Base-by-base conservation (phyloP, 2,329 filamentous ascomycete species). In the Hymenoscyphus occultus region DNA sequence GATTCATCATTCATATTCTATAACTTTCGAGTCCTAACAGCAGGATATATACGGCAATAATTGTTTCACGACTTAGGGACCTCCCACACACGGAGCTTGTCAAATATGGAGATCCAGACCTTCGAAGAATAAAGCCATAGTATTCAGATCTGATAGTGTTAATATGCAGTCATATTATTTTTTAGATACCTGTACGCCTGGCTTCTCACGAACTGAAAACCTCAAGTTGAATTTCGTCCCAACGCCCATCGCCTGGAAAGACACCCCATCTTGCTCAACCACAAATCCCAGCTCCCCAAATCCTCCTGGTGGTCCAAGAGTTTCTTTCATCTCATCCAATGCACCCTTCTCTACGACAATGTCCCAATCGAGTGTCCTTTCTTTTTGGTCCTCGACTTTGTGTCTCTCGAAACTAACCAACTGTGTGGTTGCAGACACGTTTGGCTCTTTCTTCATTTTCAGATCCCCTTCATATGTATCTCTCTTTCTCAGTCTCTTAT, bases 261-360 rank as follows among this genome's bases (percentile, higher is more conserved):
- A 62, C 13, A 67, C 66, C 3, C 61, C 51, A 28, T 65, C 61
- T 12, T 42, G 51, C n/a, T 64, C 45, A 58, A 65, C 61, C 62
- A 62, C 54, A 42, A 67, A 67, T 19, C 66, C 66, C 59, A 67
- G 56, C 56, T 67, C 66, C 7, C 66, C 66, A 42, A 67, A 67
- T 7, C 64, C 66, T 7, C 66, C 66, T 16, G 64, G 63, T 9
- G 66, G 66, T 12, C 64, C 63, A 31, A 67, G 56, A n/a, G 61
- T 65, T 59, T 65, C 66, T 39, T 59, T 67, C 54, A 67, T 65
- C 59, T 67, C 66, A 48, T 65, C 45, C 1, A 67, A 22, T n/a
- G 66, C 66, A 16, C 39, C 48, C 32, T 60, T 57, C 9, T 60
- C 59, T 1, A 67, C 35, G 5, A 45, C 56, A 32, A 67, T 57